Base-by-base conservation (phyloP, 768 basidiomycete species). In the Lactarius hengduanensis region DNA sequence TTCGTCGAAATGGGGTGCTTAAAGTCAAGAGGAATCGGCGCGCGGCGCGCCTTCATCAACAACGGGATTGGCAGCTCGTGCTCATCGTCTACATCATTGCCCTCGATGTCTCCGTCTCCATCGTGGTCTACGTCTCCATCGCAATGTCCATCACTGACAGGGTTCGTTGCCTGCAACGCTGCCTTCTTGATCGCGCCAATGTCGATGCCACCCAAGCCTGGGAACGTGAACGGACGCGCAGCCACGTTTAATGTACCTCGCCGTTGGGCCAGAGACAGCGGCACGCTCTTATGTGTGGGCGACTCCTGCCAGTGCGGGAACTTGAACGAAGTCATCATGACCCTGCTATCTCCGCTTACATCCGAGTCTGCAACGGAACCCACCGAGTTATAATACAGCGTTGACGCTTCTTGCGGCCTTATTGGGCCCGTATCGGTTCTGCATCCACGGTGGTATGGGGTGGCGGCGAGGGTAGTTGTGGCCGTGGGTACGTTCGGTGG, bases 21-120 rank as follows among this genome's bases (percentile, higher is more conserved):
- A 79, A 92, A 94, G 74, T 93, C 91, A n/a, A 85, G 73, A 16
- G 90, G 90, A 64, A 92, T 87, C 10, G 90, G 92, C 7, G 90
- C 84, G 54, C 89, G 88, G 73, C 85, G 89, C 40, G 80, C 71
- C 69, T 79, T 82, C 34, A 71, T 70, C 41, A 72, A 67, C n/a
- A 75, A 72, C 16, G 78, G 78, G 62, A 76, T 67, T 0, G 75
- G 75, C 32, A 80, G 68, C 61, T 74, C 75, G n/a, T 71, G 74
- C 64, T 63, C 73, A 57, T 32, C 59, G 22, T 40, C 66, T 53
- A 26, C 28, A 54, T 59, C 22, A 54, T 59, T 59, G 20, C 68
- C 67, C 40, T 70, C 68, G 32, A 34, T 45, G 4, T 62, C 63
- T 15, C 8, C 65, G 2, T 61, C 59, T 26, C 77, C 70, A 58